Conservation (phyloP, 257 asterid genomes). For the Solanum virginianum region DNA sequence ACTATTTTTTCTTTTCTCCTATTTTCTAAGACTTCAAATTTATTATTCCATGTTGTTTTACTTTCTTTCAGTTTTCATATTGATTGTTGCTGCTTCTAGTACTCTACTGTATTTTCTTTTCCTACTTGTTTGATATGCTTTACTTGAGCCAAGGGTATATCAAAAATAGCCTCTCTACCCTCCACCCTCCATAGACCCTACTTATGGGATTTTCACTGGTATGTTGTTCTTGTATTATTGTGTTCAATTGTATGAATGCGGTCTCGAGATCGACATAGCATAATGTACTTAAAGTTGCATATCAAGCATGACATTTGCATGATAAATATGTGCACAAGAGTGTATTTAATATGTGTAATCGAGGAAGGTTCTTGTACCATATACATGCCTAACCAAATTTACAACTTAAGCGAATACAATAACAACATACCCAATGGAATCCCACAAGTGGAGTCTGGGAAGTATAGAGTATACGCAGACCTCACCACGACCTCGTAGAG, state of each 20-base stretch:
- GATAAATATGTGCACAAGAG: not conserved
- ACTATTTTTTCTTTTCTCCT: not conserved
- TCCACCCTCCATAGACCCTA: not conserved
- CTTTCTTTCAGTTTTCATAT: not conserved
- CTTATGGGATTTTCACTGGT: not conserved
- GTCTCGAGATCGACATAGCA: not conserved
- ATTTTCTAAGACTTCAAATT: not conserved
- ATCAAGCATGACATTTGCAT: not conserved
- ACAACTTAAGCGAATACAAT: not conserved
- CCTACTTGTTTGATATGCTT: not conserved
- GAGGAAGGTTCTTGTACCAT: not conserved
- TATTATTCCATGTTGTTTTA: not conserved
- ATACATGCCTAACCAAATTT: not conserved
- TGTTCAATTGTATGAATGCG: not conserved
- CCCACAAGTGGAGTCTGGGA: no score
- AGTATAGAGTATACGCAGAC: no score
- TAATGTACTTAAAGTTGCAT: not conserved
- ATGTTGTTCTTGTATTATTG: not conserved
- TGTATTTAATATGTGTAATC: not conserved
- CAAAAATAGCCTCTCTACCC: not conserved
- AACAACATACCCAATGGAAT: no score
- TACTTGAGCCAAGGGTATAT: not conserved
- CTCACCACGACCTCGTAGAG: no score
- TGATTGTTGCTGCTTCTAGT: not conserved
- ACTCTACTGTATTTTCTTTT: not conserved